Evolutionary conservation across 441 rosid genomes (phyloP).

Genomic region (Codiaeum variegatum): DNA sequence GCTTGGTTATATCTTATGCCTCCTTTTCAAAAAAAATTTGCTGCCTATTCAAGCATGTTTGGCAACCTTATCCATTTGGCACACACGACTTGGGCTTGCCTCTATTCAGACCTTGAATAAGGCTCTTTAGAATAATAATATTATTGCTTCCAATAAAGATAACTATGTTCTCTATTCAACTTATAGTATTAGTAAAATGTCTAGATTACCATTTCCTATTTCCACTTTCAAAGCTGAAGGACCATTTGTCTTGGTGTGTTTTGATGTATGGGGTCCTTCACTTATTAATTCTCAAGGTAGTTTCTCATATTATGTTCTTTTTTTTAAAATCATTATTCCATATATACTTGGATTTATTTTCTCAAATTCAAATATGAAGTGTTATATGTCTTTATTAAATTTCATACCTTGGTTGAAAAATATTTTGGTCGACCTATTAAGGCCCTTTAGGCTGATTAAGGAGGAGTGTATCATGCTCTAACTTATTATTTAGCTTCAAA

Average conservation of each 20-base stretch:
- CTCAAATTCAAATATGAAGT: too few species aligned
- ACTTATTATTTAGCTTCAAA: background rate
- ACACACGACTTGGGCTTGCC: background rate
- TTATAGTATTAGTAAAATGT: background rate
- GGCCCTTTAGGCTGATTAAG: too few species aligned
- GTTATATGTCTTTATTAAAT: too few species aligned
- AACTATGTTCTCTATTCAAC: background rate
- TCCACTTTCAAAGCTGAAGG: background rate
- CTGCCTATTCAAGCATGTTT: background rate
- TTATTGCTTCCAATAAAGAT: background rate
- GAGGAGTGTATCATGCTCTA: too few species aligned
- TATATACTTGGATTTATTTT: too few species aligned
- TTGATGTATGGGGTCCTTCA: background rate
- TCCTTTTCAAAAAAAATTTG: background rate
- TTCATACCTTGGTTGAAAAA: too few species aligned
- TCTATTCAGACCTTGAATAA: background rate
- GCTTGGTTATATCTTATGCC: too few species aligned
- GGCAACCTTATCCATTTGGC: background rate
- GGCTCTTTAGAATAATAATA: background rate
- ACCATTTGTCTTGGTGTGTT: background rate
- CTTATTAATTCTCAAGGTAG: too few species aligned
- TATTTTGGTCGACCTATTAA: too few species aligned
- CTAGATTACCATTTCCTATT: background rate
- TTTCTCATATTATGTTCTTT: too few species aligned
- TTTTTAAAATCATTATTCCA: too few species aligned